Percentiles rank a stretch among this genome's conserved stretches.
Conservation (phyloP, 108 stramenopile species). For the Cyclotella cryptica region DNA sequence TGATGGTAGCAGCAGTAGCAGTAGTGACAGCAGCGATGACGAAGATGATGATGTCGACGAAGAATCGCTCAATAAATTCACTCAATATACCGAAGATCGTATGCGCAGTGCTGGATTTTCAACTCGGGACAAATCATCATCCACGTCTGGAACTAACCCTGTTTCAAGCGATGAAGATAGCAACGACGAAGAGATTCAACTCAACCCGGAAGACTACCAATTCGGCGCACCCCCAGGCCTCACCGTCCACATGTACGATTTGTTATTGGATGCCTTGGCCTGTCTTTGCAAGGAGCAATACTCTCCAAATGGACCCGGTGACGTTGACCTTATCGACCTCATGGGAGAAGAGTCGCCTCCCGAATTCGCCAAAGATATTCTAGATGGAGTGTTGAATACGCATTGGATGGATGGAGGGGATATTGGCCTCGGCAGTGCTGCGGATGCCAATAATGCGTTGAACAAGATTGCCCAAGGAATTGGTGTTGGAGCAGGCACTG, state of each 20-base stretch:
- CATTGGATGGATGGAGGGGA: conserved; percentile 56
- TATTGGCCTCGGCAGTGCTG: conserved; percentile 36
- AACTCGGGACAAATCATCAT: conserved; percentile 6
- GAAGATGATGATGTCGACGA: conserved; percentile 40
- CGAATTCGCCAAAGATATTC: conserved; percentile 35
- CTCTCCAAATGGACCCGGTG: conserved; percentile 1
- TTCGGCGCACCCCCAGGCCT: conserved; percentile 66
- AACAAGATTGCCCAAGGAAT: conserved; percentile 40
- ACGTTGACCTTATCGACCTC: conserved; percentile 39
- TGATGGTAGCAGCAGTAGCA: conserved; percentile 30
- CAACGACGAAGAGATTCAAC: neutral
- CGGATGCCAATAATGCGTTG: conserved; percentile 11
- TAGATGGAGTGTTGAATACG: conserved; percentile 30
- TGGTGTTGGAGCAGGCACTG: conserved; percentile 49
- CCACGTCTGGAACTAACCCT: conserved; percentile 10
- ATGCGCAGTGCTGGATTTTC: conserved; percentile 40
- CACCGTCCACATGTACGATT: conserved; percentile 67
- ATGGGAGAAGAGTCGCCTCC: conserved; percentile 41
- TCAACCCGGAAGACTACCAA: conserved; percentile 51
- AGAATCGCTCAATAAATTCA: conserved; percentile 31
- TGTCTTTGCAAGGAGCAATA: conserved; percentile 53
- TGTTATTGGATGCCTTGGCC: conserved; percentile 71
- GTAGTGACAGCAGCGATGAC: conserved; percentile 30
- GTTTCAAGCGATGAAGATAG: neutral
- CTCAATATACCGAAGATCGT: conserved; percentile 27